phyloP scores from a whole-genome alignment of 2,329 filamentous ascomycete genomes.

The Teratosphaeria pseudoeucalypti region DNA sequence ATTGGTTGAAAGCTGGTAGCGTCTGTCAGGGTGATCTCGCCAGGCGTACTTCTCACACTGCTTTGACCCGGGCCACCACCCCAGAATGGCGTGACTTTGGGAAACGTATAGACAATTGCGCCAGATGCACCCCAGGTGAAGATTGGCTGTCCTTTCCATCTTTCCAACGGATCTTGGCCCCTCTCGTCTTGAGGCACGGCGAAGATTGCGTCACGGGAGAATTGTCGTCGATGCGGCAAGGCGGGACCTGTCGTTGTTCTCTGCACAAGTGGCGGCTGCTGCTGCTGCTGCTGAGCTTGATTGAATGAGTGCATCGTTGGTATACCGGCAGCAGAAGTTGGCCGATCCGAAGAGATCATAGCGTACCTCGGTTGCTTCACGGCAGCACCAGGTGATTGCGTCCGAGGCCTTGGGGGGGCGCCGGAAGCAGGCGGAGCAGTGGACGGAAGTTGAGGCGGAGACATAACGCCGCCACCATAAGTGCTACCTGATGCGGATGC shows the following conservation, averaged over 20 bases:
- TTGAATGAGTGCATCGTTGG: neutral
- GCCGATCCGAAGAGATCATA: slow-evolving; percentile 37
- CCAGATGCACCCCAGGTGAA: slow-evolving; percentile 85
- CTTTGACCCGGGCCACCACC: slow-evolving; percentile 61
- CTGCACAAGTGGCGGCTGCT: neutral
- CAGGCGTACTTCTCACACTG: slow-evolving; percentile 70
- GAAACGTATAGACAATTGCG: slow-evolving; percentile 71
- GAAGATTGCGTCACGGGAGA: slow-evolving; percentile 44
- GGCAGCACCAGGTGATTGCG: slow-evolving; percentile 49
- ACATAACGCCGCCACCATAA: neutral
- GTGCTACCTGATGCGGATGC: neutral
- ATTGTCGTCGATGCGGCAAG: slow-evolving; percentile 30
- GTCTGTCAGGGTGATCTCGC: slow-evolving; percentile 68
- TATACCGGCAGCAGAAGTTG: slow-evolving; percentile 42
- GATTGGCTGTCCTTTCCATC: slow-evolving; percentile 84
- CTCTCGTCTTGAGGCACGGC: slow-evolving; percentile 47
- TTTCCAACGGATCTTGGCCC: slow-evolving; percentile 62
- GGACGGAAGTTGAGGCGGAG: neutral
- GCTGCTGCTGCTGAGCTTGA: slow-evolving; percentile 1
- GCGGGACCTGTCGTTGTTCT: slow-evolving; percentile 11
- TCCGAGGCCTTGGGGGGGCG: slow-evolving; percentile 41
- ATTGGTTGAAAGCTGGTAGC: slow-evolving; percentile 64
- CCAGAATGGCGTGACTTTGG: slow-evolving; percentile 79
- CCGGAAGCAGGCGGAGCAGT: neutral
- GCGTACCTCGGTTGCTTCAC: slow-evolving; percentile 38